These are phyloP conservation scores for Apiospora pterosperma DNA, from an alignment of 2,329 filamentous ascomycete species.

Conservation along the genomic window DNA sequence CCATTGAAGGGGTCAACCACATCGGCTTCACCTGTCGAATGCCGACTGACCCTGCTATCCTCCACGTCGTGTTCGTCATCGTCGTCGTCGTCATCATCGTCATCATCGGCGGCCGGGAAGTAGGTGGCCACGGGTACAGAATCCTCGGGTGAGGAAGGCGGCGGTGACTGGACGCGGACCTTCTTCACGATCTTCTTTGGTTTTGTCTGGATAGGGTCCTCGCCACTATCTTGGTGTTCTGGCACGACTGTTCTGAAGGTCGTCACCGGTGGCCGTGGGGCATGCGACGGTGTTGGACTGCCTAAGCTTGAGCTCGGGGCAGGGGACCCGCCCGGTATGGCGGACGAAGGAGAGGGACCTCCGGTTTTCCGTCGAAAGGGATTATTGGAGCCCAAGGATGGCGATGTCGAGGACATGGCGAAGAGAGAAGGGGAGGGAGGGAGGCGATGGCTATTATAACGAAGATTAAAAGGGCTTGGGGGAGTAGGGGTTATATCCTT, in stretches of 20 bases:
- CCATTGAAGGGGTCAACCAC: conserved; percentile 21
- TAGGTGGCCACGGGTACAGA: conserved; percentile 27
- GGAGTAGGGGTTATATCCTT: background rate
- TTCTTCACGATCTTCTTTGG: conserved; percentile 59
- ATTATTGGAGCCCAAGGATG: conserved; percentile 42
- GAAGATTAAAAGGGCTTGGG: background rate
- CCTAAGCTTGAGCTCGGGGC: conserved; percentile 5
- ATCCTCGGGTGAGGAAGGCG: conserved; percentile 57
- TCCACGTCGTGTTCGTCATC: conserved; percentile 13
- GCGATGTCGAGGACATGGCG: conserved; percentile 33
- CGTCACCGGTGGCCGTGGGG: conserved; percentile 19
- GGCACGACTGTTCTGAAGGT: conserved; percentile 29
- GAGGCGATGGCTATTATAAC: conserved; percentile 6
- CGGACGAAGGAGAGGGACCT: conserved; percentile 8
- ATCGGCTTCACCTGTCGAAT: conserved; percentile 23
- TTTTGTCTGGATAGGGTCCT: conserved; percentile 22
- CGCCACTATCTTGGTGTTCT: conserved; percentile 33
- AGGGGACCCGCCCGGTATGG: conserved; percentile 4
- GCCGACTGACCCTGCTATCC: conserved; percentile 24
- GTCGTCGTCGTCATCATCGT: conserved; percentile 18
- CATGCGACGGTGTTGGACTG: conserved; percentile 6
- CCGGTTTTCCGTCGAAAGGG: conserved; percentile 47
- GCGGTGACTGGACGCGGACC: conserved; percentile 64
- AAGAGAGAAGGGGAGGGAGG: background rate
- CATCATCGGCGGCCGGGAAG: conserved; percentile 14